Evolutionary conservation across 345 rosid species (phyloP), one percentile per base, ranked within the genome.

Genomic region (Litchi chinensis): DNA sequence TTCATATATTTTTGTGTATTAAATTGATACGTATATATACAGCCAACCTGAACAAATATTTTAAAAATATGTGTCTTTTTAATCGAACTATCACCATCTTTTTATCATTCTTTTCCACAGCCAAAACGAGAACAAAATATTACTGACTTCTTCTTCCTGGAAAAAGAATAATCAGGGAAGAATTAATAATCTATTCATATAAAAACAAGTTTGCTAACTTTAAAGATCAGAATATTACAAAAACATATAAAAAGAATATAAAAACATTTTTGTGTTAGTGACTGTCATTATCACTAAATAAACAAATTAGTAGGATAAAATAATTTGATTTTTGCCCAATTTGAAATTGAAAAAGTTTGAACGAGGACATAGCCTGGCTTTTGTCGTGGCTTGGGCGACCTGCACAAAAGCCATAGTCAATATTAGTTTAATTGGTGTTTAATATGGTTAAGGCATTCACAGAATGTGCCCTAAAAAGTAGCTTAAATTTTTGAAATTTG

Each of bases 261-360:
- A 59, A 75, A 19, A 8, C 11, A 82, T 77, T 79, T 15, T 77
- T 75, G 74, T 84, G 90, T 85, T 85, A 85, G 89, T 88, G 91
- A 89, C 84, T 87, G 89, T 82, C 92, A 65, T 74, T 80, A 78
- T 87, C 94, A 83, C 75, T 68, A 66, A 57, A 75, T 85, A 84
- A 77, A 82, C 62, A 83, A 82, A 71, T 24, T 48, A 64, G 62
- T 22, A 19, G 39, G 70, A 78, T 79, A 24, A 77, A 67, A 39
- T 74, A 59, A 82, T 68, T 78, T 40, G 21, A 62, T 54, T 54
- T 48, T n/a, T 19, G 54, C 56, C 26, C 52, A 64, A 12, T 64
- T 43, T 74, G 69, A 75, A 74, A 76, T 21, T 56, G 54, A 73
- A 78, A 84, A 77, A 82, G 70, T 70, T 52, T 69, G 24, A 75